Conservation (phyloP, 106 monocot species). For the Cymbidium sinense region DNA sequence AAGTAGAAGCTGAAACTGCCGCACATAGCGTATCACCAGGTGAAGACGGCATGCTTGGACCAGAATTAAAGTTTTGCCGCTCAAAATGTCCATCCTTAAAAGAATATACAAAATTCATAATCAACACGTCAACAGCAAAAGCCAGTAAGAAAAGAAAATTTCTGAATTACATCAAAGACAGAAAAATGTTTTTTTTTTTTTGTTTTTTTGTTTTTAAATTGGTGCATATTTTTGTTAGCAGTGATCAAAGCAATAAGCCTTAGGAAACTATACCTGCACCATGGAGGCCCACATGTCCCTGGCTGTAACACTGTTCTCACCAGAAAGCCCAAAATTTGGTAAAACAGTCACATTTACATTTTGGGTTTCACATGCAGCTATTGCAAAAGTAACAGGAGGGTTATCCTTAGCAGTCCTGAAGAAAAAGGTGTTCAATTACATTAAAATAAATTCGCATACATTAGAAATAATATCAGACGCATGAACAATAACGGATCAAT, state of each 20-base stretch:
- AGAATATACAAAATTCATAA: conserved; percentile 6
- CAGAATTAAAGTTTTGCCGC: conserved; percentile 59
- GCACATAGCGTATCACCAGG: conserved; percentile 77
- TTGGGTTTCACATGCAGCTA: conserved; percentile 99
- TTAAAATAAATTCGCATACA: background rate
- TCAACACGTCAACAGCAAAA: conserved; percentile 49
- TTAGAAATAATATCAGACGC: background rate
- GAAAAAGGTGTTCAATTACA: background rate
- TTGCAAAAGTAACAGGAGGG: conserved; percentile 93
- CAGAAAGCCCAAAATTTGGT: conserved; percentile 71
- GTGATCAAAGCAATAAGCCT: conserved; percentile 2
- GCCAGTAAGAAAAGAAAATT: conserved; percentile 17
- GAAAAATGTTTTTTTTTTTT: no score
- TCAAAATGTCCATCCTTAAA: conserved; percentile 82
- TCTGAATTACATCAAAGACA: background rate
- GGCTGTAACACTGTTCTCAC: conserved; percentile 56
- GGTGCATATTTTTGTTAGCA: background rate
- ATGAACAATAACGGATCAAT: background rate
- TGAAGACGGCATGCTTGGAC: conserved; percentile 65
- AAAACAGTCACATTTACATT: conserved; percentile 96
- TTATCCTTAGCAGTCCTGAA: conserved; percentile 94
- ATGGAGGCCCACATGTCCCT: conserved; percentile 87
- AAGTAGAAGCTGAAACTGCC: conserved; percentile 82
- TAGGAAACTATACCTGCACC: conserved; percentile 50
- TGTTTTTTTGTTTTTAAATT: background rate